Evolutionary conservation across 176 grass and related monocot species (phyloP), one percentile per base, ranked within the genome.

Genomic region (Zoysia japonica): DNA sequence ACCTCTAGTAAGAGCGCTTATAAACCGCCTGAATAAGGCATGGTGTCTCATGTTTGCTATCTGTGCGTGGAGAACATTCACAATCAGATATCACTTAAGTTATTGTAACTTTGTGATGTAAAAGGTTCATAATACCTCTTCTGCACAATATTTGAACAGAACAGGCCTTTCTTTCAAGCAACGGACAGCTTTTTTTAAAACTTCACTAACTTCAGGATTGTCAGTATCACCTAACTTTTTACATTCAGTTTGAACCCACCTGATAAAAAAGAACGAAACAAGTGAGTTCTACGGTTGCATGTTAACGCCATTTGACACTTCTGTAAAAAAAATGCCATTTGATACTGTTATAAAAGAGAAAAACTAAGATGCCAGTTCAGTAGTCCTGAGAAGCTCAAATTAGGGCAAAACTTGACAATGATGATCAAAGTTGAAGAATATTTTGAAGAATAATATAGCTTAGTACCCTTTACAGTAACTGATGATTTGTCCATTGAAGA

Each of bases 171-270:
- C 96, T 84, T 92, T 99, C 70, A 99, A 76, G 78, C 90, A 93
- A 57, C 76, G 75, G 81, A 99, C 82, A 82, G 96, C 96, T 45
- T 70, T 95, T 81, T 94, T 95, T 63, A 99, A 81, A 86, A 99
- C 89, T 72, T 95, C 90, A 62, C 92, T 83, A 74, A 95, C 88
- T 90, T 99, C 90, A 77, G 96, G 90, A 87, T 93, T 99, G 82
- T 99, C 96, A 75, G 67, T 93, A 76, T 99, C 96, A 50, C 96
- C 92, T 83, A 99, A 70, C 56, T 91, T 95, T 77, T 91, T 99
- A 87, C 96, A 99, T 86, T 99, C 96, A 84, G 82, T 84, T 89
- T 99, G 96, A 85, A 99, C 92, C 96, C 96, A 95, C 86, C 94
- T 94, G 65, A 64, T 74, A 76, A 85, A 65, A 55, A 35, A 74